phyloP scores from a whole-genome alignment of 371 early-diverging fungal genomes.

The Saksenaea vasiformis region DNA sequence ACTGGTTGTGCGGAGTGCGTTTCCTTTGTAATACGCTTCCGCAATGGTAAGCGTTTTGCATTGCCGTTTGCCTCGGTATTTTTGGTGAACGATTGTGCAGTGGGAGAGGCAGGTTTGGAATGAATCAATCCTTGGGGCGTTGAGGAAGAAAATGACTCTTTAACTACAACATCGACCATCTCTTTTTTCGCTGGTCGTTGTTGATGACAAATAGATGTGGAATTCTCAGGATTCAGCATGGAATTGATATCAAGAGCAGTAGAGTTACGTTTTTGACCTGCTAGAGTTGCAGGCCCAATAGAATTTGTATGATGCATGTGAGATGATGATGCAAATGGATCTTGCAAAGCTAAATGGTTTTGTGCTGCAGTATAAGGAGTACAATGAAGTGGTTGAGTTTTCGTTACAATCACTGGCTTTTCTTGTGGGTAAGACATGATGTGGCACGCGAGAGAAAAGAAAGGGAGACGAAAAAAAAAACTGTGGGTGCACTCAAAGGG shows the following conservation, averaged over 20 bases:
- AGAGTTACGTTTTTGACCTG: conserved; percentile 7
- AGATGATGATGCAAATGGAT: not conserved
- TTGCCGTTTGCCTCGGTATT: conserved; percentile 8
- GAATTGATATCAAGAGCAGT: conserved; percentile 8
- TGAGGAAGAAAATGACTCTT: not conserved
- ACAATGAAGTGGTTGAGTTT: not conserved
- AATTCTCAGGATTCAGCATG: conserved; percentile 8
- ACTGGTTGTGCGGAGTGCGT: conserved; percentile 17
- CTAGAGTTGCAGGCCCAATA: not conserved
- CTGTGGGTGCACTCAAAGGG: not conserved
- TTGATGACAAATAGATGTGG: not conserved
- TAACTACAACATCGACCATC: not conserved
- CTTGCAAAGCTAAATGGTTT: not conserved
- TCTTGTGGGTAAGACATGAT: conserved; percentile 5
- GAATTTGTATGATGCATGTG: not conserved
- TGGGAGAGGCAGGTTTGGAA: not conserved
- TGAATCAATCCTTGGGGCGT: not conserved
- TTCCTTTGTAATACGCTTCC: conserved; percentile 26
- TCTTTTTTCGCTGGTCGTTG: not conserved
- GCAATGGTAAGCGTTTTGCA: conserved; percentile 26
- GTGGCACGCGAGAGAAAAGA: not conserved
- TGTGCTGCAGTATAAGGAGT: not conserved
- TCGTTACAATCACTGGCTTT: conserved; percentile 2
- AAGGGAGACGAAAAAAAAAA: conserved; percentile 3
- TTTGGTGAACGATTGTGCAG: not conserved